phyloP scores from a whole-genome alignment of 2,329 filamentous ascomycete species.

The Colletotrichum lindemuthianum region DNA sequence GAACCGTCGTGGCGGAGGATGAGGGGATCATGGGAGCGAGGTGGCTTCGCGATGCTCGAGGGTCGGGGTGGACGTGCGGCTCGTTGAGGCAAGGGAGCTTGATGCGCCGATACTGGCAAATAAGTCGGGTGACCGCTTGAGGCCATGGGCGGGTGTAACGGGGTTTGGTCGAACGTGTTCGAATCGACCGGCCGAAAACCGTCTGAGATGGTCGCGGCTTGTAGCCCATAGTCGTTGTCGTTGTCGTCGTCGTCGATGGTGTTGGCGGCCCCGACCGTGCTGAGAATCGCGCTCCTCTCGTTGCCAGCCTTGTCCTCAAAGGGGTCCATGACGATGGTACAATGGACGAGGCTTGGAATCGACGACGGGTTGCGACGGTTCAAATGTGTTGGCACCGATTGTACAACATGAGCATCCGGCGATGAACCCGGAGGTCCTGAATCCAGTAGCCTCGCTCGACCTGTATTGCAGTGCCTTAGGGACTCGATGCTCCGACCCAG shows the following conservation, averaged over 20 bases:
- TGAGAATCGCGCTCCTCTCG: conserved; percentile 55
- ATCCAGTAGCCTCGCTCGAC: conserved; percentile 12
- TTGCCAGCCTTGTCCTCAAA: conserved; percentile 50
- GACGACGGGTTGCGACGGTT: conserved; percentile 21
- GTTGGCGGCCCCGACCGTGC: conserved; percentile 50
- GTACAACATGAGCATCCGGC: conserved; percentile 32
- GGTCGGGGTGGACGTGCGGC: conserved; percentile 50
- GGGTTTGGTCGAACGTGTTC: conserved; percentile 37
- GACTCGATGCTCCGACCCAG: conserved; percentile 13
- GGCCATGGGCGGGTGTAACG: conserved; percentile 38
- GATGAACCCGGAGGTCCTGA: conserved; percentile 30
- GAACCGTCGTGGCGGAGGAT: conserved; percentile 63
- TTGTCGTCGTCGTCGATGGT: conserved; percentile 42
- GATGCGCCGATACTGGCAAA: conserved; percentile 33
- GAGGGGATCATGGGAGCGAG: conserved; percentile 58
- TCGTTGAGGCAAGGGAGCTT: conserved; percentile 25
- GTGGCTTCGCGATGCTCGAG: conserved; percentile 67
- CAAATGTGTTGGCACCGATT: conserved; percentile 9
- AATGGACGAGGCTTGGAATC: conserved; percentile 17
- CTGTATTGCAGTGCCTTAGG: conserved; percentile 22
- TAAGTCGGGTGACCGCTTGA: conserved; percentile 39
- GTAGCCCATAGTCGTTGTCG: conserved; percentile 61
- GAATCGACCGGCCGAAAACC: conserved; percentile 57
- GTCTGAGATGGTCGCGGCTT: conserved; percentile 62
- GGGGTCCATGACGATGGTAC: conserved; percentile 51